Evolutionary conservation across 768 basidiomycete species (phyloP).

Genomic region (Pulveroboletus ravenelii): DNA sequence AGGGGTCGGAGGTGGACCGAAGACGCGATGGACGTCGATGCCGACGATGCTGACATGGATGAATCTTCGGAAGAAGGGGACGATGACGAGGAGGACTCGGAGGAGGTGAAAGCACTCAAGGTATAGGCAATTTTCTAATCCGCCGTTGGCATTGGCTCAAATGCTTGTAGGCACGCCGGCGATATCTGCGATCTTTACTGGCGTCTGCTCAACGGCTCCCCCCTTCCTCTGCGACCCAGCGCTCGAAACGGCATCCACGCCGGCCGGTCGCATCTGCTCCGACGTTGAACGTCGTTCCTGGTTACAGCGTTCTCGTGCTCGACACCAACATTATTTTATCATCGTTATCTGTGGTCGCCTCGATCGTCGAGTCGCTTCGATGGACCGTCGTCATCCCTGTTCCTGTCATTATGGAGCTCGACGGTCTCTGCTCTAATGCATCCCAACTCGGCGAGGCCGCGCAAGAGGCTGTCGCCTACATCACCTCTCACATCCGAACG

Average conservation of each 20-base stretch:
- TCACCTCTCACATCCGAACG: slow-evolving; percentile 70
- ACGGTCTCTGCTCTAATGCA: slow-evolving; percentile 72
- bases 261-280: slow-evolving; percentile 34
- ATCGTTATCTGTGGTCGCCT: slow-evolving; percentile 65
- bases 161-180: slow-evolving; percentile 57
- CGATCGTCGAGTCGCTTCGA: slow-evolving; percentile 69
- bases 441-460: slow-evolving; percentile 73
- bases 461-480: slow-evolving; percentile 63
- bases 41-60: slow-evolving; percentile 44
- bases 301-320: slow-evolving; percentile 86
- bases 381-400: slow-evolving; percentile 93
- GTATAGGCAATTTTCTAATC: slow-evolving; percentile 35
- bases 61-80: slow-evolving; percentile 42
- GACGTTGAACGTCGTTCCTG: slow-evolving; percentile 60
- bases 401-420: slow-evolving; percentile 95
- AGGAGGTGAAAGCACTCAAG: slow-evolving; percentile 78
- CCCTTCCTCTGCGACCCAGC: slow-evolving; percentile 24
- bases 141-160: slow-evolving; percentile 7
- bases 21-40: slow-evolving; percentile 70
- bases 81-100: slow-evolving; percentile 64
- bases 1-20: slow-evolving; percentile 60
- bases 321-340: slow-evolving; percentile 95
- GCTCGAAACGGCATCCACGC: slow-evolving; percentile 25
- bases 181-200: slow-evolving; percentile 70
- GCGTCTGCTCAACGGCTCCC: slow-evolving; percentile 35